Base-by-base conservation (phyloP, 768 basidiomycete genomes). In the Auricularia sp. region DNA sequence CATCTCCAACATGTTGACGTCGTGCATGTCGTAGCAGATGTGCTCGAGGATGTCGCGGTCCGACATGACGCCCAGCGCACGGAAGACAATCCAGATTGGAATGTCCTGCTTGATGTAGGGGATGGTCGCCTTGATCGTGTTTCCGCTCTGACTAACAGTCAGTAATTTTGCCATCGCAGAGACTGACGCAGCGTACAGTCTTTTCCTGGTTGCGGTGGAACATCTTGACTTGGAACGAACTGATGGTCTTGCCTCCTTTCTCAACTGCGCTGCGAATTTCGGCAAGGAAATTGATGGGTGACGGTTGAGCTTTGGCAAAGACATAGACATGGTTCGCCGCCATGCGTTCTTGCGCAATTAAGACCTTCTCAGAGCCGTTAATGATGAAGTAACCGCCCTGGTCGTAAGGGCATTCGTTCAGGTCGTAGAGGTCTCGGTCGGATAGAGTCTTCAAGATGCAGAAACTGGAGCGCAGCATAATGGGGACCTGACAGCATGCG, bases 341-440 rank as follows among this genome's bases (percentile, higher is more conserved):
- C 95, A 98, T 98, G 62, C 97, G 87, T 74, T 99, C 97, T 75
- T 99, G 97, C 1, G 97, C 97, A 74, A 99, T 99, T 66, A 99
- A 81, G n/a, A 99, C 97, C 76, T 99, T 99, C 74, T 99, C 97
- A 2, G 97, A 98, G 12, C 97, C 97, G 70, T 98, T 98, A 78
- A 99, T 98, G 72, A 99, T 93, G 75, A 99, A 99, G 74, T 99
- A 99, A 61, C 97, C 97, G 74, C 97, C 97, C 44, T 94, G 93
- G 76, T 99, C 97, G 72, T 95, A 96, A 4, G 96, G 96, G 73
- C 97, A 99, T 77, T 99, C 97, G 72, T 97, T 98, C 69, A 98
- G 78, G 70, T 94, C 91, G 74, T 87, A 92, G 60, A 95, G 78
- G 67, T 92, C 90, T 67, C 84, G 82, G 61, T 95, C 91, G 68